Base-by-base conservation (phyloP, 192 early-diverging fungal genomes). In the Backusella sp. region DNA sequence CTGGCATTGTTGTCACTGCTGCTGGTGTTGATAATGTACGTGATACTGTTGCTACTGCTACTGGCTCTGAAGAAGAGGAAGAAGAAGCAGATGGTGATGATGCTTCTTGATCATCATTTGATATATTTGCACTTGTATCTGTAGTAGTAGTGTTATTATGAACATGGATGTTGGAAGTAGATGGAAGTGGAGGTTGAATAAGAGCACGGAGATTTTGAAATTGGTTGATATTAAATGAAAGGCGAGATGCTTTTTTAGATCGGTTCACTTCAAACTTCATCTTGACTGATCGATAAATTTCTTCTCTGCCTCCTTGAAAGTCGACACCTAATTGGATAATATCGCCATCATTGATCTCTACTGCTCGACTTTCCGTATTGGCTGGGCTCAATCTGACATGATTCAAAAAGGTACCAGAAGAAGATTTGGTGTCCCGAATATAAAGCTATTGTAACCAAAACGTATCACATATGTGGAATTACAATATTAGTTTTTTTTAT, bases 361-460 rank as follows among this genome's bases (percentile, higher is more conserved):
- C 88, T 34, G 93, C 88, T 62, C 86, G 70, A 73, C 91, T 92
- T 79, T 95, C 94, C 53, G 91, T 88, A 6, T 89, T 89, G 26
- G 91, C 88, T 15, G 93, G 92, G 79, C 90, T 91, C 34, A 97
- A 79, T 32, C 95, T 82, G 84, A 94, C 89, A 83, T 94, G 88
- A 87, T 97, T 97, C 26, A 97, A 82, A 78, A 96, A 97, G 21
- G 95, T 97, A 19, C 95, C 95, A 35, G 94, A 95, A 9, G 95
- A 97, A 23, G 90, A 92, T 70, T 92, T 93, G 67, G 91, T 92
- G 81, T 97, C 95, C 76, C 89, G 90, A 77, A 96, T 90, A 79
- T 83, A 96, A 23, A 96, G 81, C 92, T 95, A 68, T 42, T 39
- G 32, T 39, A 53, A 53, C 14, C 32, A 59, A 21, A 35, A 46